These are phyloP conservation scores for Hypoxylon fragiforme DNA, from an alignment of 495 filamentous ascomycete species.

Conservation along the genomic window DNA sequence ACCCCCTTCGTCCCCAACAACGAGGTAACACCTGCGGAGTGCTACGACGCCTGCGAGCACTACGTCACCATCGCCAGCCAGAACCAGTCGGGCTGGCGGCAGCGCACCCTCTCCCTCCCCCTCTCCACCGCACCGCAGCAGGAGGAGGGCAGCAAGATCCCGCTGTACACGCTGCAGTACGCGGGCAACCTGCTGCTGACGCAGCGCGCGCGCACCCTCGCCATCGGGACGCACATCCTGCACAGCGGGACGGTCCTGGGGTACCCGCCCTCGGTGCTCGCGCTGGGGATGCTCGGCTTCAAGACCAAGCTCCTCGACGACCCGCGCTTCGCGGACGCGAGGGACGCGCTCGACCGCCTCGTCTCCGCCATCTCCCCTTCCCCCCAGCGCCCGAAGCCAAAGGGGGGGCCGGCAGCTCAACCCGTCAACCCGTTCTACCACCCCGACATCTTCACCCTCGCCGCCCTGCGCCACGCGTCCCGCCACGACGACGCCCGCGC, in stretches of 20 bases:
- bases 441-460: conserved; percentile 28
- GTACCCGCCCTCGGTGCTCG: conserved; percentile 27
- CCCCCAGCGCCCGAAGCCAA: not conserved
- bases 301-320: not conserved
- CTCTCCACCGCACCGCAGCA: not conserved
- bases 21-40: conserved; percentile 28
- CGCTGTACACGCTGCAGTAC: conserved; percentile 27
- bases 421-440: too few species aligned
- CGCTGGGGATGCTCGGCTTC: conserved; percentile 9
- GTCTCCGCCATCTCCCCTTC: not conserved
- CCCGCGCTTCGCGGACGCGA: conserved; percentile 17
- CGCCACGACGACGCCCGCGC: not conserved
- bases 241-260: conserved; percentile 2
- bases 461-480: not conserved
- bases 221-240: conserved; percentile 23
- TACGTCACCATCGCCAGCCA: conserved; percentile 34
- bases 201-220: not conserved
- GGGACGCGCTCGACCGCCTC: conserved; percentile 6
- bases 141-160: conserved; percentile 1
- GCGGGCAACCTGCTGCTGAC: conserved; percentile 1
- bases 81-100: not conserved
- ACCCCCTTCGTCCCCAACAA: conserved; percentile 10
- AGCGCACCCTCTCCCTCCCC: not conserved
- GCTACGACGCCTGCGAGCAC: conserved; percentile 16
- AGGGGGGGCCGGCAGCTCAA: too few species aligned